Percentiles rank a stretch among this genome's conserved stretches.
Evolutionary conservation across 2,329 filamentous ascomycete genomes (phyloP).

Genomic region (Paraphoma sp.): DNA sequence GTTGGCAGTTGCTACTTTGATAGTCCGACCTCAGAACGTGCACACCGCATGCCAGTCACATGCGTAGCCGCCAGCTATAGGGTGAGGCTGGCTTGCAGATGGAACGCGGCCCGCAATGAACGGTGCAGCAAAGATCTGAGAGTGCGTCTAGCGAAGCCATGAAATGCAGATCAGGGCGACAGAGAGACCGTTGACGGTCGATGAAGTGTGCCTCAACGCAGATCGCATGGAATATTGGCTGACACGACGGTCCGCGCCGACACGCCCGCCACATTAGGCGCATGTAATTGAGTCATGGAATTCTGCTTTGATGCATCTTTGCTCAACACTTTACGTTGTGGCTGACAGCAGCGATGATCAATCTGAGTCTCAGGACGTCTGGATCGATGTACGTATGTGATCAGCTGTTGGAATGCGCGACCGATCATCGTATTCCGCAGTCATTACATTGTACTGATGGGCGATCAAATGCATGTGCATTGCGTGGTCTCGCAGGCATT

Average conservation of each 20-base stretch:
- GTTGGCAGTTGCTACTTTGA: not conserved
- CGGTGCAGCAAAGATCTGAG: conserved; percentile 16
- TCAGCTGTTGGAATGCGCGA: not conserved
- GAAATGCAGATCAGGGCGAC: conserved; percentile 13
- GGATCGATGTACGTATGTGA: not conserved
- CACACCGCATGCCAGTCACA: conserved; percentile 26
- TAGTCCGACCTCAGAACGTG: conserved; percentile 1
- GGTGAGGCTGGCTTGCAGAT: conserved; percentile 27
- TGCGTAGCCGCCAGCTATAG: conserved; percentile 9
- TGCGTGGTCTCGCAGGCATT: no score
- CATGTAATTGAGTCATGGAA: not conserved
- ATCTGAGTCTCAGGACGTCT: not conserved
- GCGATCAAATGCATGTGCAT: no score
- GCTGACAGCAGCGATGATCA: not conserved
- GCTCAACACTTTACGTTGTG: not conserved
- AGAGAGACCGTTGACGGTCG: conserved; percentile 14
- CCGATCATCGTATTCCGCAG: no score
- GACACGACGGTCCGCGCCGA: not conserved
- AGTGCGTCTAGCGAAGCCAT: conserved; percentile 12
- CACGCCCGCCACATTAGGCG: no score
- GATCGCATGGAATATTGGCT: not conserved
- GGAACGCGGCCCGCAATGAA: conserved; percentile 21
- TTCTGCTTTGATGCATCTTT: not conserved
- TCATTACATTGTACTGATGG: no score
- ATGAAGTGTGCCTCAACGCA: not conserved